A percentile compares a stretch with the other conserved stretches of the same genome.
phyloP scores from a whole-genome alignment of 1,284 basidiomycete species.

The Trametes pubescens region DNA sequence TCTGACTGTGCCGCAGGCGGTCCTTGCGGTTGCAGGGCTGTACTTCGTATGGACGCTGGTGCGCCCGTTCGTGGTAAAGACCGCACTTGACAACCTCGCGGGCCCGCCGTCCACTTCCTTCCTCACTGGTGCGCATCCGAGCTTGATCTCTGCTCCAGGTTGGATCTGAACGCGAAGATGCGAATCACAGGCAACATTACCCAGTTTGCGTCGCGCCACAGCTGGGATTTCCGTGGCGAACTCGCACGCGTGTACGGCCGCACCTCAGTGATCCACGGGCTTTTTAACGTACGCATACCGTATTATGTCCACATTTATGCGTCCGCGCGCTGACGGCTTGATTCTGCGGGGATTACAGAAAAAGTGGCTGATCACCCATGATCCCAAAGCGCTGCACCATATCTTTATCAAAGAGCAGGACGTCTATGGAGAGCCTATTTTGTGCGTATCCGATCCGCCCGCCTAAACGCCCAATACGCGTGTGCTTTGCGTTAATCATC shows the following conservation, averaged over 20 bases:
- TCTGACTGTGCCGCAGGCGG: slow-evolving; percentile 14
- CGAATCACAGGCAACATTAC: slow-evolving; percentile 23
- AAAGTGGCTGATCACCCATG: slow-evolving; percentile 33
- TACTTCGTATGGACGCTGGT: slow-evolving; percentile 24
- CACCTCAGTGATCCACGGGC: slow-evolving; percentile 10
- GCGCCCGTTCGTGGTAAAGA: slow-evolving; percentile 17
- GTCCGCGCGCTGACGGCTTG: background rate
- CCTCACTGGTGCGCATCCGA: slow-evolving; percentile 13
- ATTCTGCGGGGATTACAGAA: slow-evolving; percentile 2
- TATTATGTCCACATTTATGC: background rate
- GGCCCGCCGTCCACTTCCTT: slow-evolving; percentile 24
- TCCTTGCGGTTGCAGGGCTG: slow-evolving; percentile 11
- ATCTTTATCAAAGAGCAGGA: slow-evolving; percentile 45
- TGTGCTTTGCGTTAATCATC: background rate
- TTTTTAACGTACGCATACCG: slow-evolving; percentile 19
- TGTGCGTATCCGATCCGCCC: slow-evolving; percentile 11
- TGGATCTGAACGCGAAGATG: background rate
- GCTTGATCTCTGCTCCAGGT: no score
- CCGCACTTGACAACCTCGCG: slow-evolving; percentile 25
- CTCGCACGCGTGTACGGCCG: slow-evolving; percentile 22
- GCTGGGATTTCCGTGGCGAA: slow-evolving; percentile 23
- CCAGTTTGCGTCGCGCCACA: slow-evolving; percentile 21
- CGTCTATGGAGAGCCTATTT: slow-evolving; percentile 38
- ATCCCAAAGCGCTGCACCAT: slow-evolving; percentile 40
- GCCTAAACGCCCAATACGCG: no score